Conservation (phyloP, 495 filamentous ascomycete species). For the Pyronema domesticum region DNA sequence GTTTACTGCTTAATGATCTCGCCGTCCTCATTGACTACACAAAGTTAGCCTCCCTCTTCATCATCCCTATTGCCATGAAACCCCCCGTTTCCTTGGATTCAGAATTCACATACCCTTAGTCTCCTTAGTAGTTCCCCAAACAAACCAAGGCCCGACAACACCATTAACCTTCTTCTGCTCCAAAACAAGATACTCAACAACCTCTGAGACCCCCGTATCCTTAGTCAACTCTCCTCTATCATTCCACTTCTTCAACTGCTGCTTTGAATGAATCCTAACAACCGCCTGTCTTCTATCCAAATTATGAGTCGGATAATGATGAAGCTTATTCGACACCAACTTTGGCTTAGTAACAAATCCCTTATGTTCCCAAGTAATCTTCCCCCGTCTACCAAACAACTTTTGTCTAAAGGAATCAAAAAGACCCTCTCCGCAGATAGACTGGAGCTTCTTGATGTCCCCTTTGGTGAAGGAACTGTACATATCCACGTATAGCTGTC, state of each 20-base stretch:
- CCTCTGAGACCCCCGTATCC: constrained; percentile 39
- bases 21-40: too few relatives aligned
- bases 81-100: too few relatives aligned
- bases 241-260: constrained; percentile 32
- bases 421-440: constrained; percentile 44
- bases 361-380: constrained; percentile 48
- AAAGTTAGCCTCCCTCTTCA: too few relatives aligned
- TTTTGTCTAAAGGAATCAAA: constrained; percentile 31
- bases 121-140: constrained; percentile 54
- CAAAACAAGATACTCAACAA: constrained; percentile 63
- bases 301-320: constrained; percentile 22
- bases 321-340: constrained; percentile 37
- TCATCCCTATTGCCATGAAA: too few relatives aligned
- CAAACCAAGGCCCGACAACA: constrained; percentile 45
- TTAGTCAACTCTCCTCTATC: constrained; percentile 24
- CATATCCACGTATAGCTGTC: constrained; percentile 48
- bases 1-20: too few relatives aligned
- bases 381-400: constrained; percentile 38
- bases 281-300: constrained; percentile 49
- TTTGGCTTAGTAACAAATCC: constrained; percentile 42
- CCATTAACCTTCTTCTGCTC: constrained; percentile 40
- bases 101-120: constrained; percentile 32
- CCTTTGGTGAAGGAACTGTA: constrained; percentile 54
- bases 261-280: constrained; percentile 44
- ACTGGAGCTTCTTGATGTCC: constrained; percentile 38